A percentile compares a stretch with the other conserved stretches of the same genome.
Evolutionary conservation across 768 basidiomycete genomes (phyloP).

Genomic region (Stropharia rugosoannulata): DNA sequence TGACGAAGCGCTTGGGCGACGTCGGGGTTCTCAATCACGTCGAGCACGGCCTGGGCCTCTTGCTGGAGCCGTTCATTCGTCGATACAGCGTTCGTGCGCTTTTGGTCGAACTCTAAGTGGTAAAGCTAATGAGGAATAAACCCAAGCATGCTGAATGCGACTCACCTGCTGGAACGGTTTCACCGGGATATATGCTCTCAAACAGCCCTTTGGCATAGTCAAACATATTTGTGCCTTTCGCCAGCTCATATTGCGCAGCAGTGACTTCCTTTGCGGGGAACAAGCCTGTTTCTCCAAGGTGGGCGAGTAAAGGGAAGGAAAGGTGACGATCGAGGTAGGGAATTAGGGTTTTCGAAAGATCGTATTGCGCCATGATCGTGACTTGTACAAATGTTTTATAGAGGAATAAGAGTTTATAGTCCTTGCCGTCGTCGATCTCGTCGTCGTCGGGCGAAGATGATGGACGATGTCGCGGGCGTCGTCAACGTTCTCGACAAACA

Average conservation of each 20-base stretch:
- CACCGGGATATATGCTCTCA: slow-evolving; percentile 71
- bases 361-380: slow-evolving; percentile 77
- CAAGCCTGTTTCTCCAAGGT: slow-evolving; percentile 72
- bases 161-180: slow-evolving; percentile 69
- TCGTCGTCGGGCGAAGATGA: neutral
- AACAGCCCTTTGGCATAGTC: slow-evolving; percentile 88
- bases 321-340: slow-evolving; percentile 95
- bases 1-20: slow-evolving; percentile 92
- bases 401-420: neutral
- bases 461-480: neutral
- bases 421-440: slow-evolving; percentile 7
- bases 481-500: neutral
- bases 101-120: slow-evolving; percentile 73
- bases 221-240: slow-evolving; percentile 97
- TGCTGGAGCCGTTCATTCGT: slow-evolving; percentile 84
- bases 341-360: slow-evolving; percentile 88
- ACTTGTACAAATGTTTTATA: neutral
- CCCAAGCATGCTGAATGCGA: slow-evolving; percentile 6
- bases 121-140: neutral
- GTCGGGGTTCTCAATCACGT: slow-evolving; percentile 96
- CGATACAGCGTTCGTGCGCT: slow-evolving; percentile 78
- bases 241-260: slow-evolving; percentile 94
- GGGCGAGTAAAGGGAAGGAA: slow-evolving; percentile 87
- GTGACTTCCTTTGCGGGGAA: slow-evolving; percentile 82
- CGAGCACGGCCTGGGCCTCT: slow-evolving; percentile 89